Percentiles rank a stretch among this genome's conserved stretches.
phyloP scores from a whole-genome alignment of 1,284 basidiomycete genomes.

The Grifola frondosa region DNA sequence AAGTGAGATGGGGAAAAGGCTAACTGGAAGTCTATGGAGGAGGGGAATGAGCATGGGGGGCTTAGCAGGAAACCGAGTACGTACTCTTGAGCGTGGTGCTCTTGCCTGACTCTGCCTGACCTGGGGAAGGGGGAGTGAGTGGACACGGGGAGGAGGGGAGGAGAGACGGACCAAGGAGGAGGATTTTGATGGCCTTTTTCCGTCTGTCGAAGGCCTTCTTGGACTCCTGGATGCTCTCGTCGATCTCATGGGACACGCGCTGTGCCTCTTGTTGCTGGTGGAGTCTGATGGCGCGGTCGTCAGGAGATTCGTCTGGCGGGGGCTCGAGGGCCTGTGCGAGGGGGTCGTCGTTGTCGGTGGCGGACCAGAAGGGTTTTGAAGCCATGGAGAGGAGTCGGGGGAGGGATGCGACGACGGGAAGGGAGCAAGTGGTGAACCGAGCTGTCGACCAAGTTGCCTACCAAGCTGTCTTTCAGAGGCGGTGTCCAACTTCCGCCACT shows the following conservation, averaged over 20 bases:
- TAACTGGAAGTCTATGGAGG: slow-evolving; percentile 58
- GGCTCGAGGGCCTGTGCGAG: slow-evolving; percentile 33
- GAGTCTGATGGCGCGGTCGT: slow-evolving; percentile 43
- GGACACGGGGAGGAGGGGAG: not conserved
- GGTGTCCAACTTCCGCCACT: no score
- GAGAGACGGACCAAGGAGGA: slow-evolving; percentile 51
- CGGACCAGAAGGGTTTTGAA: slow-evolving; percentile 12
- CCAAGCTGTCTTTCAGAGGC: no score
- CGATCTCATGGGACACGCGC: slow-evolving; percentile 52
- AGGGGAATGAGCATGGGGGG: not conserved
- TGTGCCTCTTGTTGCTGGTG: slow-evolving; percentile 44
- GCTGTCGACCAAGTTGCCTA: no score
- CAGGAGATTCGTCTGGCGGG: slow-evolving; percentile 43
- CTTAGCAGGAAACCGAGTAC: slow-evolving; percentile 2
- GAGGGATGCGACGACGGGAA: slow-evolving; percentile 2
- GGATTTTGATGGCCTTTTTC: slow-evolving; percentile 59
- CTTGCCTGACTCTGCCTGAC: slow-evolving; percentile 71
- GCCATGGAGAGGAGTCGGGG: slow-evolving; percentile 8
- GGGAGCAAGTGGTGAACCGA: not conserved
- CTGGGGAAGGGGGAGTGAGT: slow-evolving; percentile 31
- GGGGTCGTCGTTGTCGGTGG: slow-evolving; percentile 34
- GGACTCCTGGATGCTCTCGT: slow-evolving; percentile 50
- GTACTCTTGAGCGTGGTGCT: slow-evolving; percentile 67
- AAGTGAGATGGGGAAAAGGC: slow-evolving; percentile 63
- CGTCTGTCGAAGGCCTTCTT: slow-evolving; percentile 53